Conservation (phyloP, 768 basidiomycete species). For the Serendipita sp. region DNA sequence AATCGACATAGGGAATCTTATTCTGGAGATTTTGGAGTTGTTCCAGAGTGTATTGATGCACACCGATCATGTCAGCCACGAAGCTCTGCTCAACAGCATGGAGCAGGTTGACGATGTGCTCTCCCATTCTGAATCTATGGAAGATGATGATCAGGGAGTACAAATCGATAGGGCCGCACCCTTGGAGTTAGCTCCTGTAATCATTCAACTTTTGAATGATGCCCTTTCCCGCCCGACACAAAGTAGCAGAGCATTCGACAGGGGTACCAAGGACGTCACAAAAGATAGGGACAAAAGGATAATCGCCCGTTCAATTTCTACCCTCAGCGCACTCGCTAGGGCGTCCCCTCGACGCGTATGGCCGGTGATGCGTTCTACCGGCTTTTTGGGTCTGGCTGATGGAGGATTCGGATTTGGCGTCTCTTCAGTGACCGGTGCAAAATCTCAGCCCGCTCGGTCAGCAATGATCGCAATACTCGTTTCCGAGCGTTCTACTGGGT, state of each 20-base stretch:
- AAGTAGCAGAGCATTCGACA: background rate
- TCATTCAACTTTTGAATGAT: constrained; percentile 67
- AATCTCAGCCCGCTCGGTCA: constrained; percentile 21
- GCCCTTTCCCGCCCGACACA: constrained; percentile 39
- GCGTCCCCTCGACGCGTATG: constrained; percentile 70
- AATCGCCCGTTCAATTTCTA: background rate
- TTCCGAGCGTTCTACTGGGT: constrained; percentile 50
- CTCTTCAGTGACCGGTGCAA: background rate
- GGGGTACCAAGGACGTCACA: background rate
- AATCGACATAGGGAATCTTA: constrained; percentile 43
- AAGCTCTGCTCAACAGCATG: constrained; percentile 27
- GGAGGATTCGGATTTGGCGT: background rate
- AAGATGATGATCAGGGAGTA: constrained; percentile 33
- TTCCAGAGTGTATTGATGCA: constrained; percentile 61
- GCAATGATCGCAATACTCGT: constrained; percentile 44
- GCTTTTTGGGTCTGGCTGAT: constrained; percentile 41
- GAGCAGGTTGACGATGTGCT: constrained; percentile 48
- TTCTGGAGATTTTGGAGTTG: constrained; percentile 64
- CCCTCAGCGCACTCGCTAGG: constrained; percentile 33
- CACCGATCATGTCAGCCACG: background rate
- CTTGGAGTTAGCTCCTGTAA: constrained; percentile 63
- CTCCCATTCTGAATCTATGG: constrained; percentile 32
- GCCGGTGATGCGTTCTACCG: constrained; percentile 67
- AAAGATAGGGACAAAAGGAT: background rate
- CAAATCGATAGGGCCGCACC: constrained; percentile 38